Conservation (phyloP, 1,284 basidiomycete species). For the Bondarzewia mesenterica region DNA sequence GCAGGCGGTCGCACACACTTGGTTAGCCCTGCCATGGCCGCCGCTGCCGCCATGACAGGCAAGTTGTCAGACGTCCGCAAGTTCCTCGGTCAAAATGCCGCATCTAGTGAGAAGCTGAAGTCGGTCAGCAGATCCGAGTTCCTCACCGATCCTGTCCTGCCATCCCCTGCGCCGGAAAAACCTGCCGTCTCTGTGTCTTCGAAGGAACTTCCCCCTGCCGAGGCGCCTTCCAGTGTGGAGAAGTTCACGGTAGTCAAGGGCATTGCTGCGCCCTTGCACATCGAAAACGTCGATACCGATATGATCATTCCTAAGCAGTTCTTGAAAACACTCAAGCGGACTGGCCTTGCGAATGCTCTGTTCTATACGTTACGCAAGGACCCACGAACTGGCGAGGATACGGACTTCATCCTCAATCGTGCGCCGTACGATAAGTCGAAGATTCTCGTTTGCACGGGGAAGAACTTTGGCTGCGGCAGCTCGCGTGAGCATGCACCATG, state of each 20-base stretch:
- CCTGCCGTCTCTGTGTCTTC: slow-evolving; percentile 25
- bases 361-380: slow-evolving; percentile 85
- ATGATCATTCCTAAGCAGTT: slow-evolving; percentile 98
- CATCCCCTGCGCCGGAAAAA: slow-evolving; percentile 53
- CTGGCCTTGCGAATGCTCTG: slow-evolving; percentile 83
- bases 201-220: slow-evolving; percentile 36
- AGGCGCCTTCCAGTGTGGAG: slow-evolving; percentile 55
- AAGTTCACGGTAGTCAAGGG: slow-evolving; percentile 82
- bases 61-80: slow-evolving; percentile 86
- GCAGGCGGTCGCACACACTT: slow-evolving; percentile 91
- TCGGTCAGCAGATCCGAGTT: slow-evolving; percentile 66
- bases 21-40: slow-evolving; percentile 93
- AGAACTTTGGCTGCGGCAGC: slow-evolving; percentile 93
- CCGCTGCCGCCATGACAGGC: slow-evolving; percentile 87
- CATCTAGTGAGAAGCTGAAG: slow-evolving; percentile 53
- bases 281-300: slow-evolving; percentile 93
- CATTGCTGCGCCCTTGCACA: slow-evolving; percentile 82
- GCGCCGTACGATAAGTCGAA: slow-evolving; percentile 75
- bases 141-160: slow-evolving; percentile 64
- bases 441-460: slow-evolving; percentile 84
- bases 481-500: slow-evolving; percentile 94
- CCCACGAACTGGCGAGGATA: slow-evolving; percentile 70
- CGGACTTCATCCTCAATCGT: slow-evolving; percentile 87
- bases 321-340: slow-evolving; percentile 91
- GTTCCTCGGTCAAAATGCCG: slow-evolving; percentile 48